phyloP scores from a whole-genome alignment of 106 monocot species.

The Hemerocallis citrina region DNA sequence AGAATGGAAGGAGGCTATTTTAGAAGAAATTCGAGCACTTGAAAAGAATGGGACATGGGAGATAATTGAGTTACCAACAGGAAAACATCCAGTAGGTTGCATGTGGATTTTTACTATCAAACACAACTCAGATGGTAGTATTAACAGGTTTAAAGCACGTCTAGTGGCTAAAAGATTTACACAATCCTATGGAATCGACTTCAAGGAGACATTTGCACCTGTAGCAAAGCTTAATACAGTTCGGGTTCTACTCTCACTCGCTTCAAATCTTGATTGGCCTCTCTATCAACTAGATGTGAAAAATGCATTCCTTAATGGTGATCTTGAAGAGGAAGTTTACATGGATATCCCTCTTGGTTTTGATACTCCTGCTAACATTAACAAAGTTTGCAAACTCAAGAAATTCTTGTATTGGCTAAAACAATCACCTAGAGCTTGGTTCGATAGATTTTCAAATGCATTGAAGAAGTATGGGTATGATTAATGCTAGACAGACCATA shows the following conservation, averaged over 20 bases:
- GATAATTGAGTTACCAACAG: background rate
- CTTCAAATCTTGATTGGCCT: conserved; percentile 1
- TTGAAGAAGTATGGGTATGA: background rate
- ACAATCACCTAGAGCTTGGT: conserved; percentile 20
- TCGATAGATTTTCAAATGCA: background rate
- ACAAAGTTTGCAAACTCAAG: conserved; percentile 5
- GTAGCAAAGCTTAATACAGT: too few relatives aligned
- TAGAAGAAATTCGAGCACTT: background rate
- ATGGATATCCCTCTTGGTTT: conserved; percentile 14
- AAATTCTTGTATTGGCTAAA: conserved; percentile 22
- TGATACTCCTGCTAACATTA: background rate
- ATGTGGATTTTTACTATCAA: conserved; percentile 9
- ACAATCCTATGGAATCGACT: too few relatives aligned
- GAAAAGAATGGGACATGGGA: conserved; percentile 6
- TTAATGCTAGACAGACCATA: conserved; percentile 10
- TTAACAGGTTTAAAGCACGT: too few relatives aligned
- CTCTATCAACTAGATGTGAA: too few relatives aligned
- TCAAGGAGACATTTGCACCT: too few relatives aligned
- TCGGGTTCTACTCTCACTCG: too few relatives aligned
- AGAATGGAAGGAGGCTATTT: background rate
- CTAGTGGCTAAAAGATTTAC: too few relatives aligned
- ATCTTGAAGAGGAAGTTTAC: too few relatives aligned
- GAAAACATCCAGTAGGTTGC: background rate
- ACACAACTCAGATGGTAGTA: background rate
- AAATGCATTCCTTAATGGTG: too few relatives aligned